Base-by-base conservation (phyloP, 2,329 filamentous ascomycete species). In the Pyrenochaeta sp. region DNA sequence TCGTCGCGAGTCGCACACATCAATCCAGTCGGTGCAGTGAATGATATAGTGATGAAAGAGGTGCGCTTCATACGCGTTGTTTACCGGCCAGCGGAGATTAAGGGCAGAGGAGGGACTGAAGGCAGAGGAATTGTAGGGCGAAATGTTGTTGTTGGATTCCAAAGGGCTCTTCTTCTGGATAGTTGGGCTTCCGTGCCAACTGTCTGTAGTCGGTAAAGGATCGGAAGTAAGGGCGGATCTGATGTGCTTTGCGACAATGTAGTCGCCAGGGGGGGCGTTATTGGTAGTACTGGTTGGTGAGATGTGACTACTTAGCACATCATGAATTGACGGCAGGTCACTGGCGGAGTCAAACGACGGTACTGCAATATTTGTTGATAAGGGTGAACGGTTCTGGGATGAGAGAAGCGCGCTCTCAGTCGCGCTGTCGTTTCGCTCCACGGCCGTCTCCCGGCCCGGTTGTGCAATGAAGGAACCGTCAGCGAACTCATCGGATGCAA, bases 41-140 rank as follows among this genome's bases (percentile, higher is more conserved):
- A 72, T 64, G 13, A 74, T 68, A 56, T 70, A 74, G 48, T 74
- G 70, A 47, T 74, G 71, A 13, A 73, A 53, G 5, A 73, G 64
- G 8, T 64, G 58, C 13, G 66, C 71, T 54, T 73, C 71, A 34
- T 69, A 67, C 19, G 63, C 57, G 30, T 59, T 68, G 7, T 54
- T 62, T 10, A 72, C 69, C 2, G 71, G 71, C 71, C 71, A 73
- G 3, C 59, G 59, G 8, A 65, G 53, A 22, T 48, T 52, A 24
- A 72, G 53, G 1, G 63, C 58, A 2, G 69, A 62, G 12, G 58
- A 68, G 3, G 69, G 65, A 42, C 67, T 69, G 46, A 73, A 73
- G 1, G 67, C 59, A 8, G 68, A 66, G 10, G 62, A 68, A 13
- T 66, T 69, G 47, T 68, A 72, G 9, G 71, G 71, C 6, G 68